Evolutionary conservation across 495 filamentous ascomycete species (phyloP), one percentile per base, ranked within the genome.

Genomic region (Penicillium turbatum): DNA sequence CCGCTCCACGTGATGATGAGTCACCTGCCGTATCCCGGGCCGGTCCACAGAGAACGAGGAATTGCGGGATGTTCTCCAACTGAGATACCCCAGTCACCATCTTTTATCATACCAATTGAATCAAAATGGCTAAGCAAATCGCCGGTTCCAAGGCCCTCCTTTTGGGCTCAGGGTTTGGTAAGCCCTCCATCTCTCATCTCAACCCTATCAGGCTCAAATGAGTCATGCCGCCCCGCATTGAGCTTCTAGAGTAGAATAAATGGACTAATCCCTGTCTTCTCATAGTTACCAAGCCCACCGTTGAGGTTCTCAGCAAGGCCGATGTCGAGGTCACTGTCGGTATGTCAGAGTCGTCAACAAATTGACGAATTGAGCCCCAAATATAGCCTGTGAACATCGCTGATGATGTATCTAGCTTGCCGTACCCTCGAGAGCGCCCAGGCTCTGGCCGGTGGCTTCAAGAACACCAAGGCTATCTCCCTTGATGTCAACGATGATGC

Each of bases 251-350:
- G 49, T 39, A 48, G 42, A 54, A 48, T 41, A 59, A 16, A 47
- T 47, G 42, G 21, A 24, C 54, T 56, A 31, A 61, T 38, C 16
- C 17, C 40, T 52, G 29, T 27, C 34, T 51, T 36, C 21, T 34
- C 34, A 51, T 66, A 71, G 77, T 95, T 59, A 88, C 88, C 45
- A 81, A 82, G 61, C 90, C 90, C 36, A 90, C 88, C 35, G 80
- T 92, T 39, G 83, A 90, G 60, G 77, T 92, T 59, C 82, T 95
- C 50, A 80, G 73, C 74, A 81, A 92, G 48, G 75, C 86, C 37
- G 88, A 81, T 50, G 81, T 95, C 64, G 68, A 84, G n/a, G 87
- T 92, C 47, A 90, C 86, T 37, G 88, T 95, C 69, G 89, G 88
- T 90, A 82, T 59, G 82, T 72, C 53, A 17, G n/a, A n/a, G n/a